Base-by-base conservation (phyloP, 2,329 filamentous ascomycete species). In the Coleophoma cylindrospora region DNA sequence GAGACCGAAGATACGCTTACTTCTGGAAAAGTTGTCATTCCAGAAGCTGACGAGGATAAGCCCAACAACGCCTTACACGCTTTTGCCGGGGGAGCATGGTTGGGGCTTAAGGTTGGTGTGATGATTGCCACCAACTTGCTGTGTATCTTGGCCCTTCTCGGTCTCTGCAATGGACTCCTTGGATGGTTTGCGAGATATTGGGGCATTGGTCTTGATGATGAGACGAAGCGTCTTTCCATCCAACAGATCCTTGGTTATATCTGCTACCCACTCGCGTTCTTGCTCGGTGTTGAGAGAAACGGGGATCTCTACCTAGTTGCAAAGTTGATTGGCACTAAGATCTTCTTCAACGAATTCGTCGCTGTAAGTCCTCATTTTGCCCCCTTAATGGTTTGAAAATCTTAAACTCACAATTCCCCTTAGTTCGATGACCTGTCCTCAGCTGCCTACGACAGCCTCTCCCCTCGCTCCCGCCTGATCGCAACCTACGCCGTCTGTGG, bases 1-100 rank as follows among this genome's bases (percentile, higher is more conserved):
- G 91, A 96, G 71, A 86, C 83, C 3, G 89, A 95, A 67, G 87
- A 92, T 68, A 88, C 89, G 0, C 74, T 95, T 34, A 96, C 91
- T 0, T 86, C 88, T 4, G 89, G 90, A 50, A 81, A 83, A 15
- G 86, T 94, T 32, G 83, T 92, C 40, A 80, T 95, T 22, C 89
- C 90, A 2, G 43, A 58, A 15, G 86, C 91, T 48, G 80, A 86
- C 7, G 86, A 92, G 57, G 74, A 89, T 66, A 81, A 79, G 60
- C 80, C 89, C n/a, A 76, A 84, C 55, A 96, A 96, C 64, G 79
- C 83, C 12, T 79, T 96, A 4, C 89, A 95, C 65, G 89, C 90
- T 2, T 91, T 95, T 61, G 83, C 89, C 55, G 89, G 89, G 57
- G 90, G 90, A 53, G 84, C 89, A 11, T 92, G 88, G 87, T 75